These are phyloP conservation scores for Glarea lozoyensis DNA, from an alignment of 495 filamentous ascomycete species.

Conservation along the genomic window DNA sequence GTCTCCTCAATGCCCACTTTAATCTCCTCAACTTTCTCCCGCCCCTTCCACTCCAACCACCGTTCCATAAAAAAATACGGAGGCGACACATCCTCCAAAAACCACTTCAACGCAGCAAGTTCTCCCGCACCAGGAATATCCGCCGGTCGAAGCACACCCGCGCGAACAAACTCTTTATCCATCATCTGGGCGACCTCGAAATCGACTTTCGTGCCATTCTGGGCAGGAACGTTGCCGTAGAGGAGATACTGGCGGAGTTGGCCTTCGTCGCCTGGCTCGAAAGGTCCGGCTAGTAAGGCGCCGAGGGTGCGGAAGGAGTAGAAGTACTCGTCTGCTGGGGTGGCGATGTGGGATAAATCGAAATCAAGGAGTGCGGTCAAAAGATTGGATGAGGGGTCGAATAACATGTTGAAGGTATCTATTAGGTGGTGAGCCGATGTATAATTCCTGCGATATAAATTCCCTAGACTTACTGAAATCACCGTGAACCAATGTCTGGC, in stretches of 20 bases:
- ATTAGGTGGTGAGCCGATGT: neutral
- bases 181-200: conserved; percentile 5
- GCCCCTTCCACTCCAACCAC: conserved; percentile 6
- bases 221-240: conserved; percentile 1
- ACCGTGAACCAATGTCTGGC: conserved; percentile 10
- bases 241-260: conserved; percentile 9
- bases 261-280: conserved; percentile 8
- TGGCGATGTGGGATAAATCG: conserved; percentile 12
- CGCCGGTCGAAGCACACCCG: conserved; percentile 9
- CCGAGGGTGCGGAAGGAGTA: conserved; percentile 9
- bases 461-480: conserved; percentile 8
- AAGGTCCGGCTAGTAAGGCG: conserved; percentile 6
- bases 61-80: conserved; percentile 14
- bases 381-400: conserved; percentile 5
- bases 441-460: too few relatives aligned
- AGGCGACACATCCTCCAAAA: conserved; percentile 10
- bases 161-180: conserved; percentile 8
- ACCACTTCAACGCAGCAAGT: conserved; percentile 14
- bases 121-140: conserved; percentile 12
- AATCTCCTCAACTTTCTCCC: conserved; percentile 9
- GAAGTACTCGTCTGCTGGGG: conserved; percentile 17
- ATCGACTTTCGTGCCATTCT: conserved; percentile 5
- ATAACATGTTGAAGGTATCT: conserved; percentile 13
- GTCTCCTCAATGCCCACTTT: conserved; percentile 4
- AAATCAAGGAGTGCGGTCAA: conserved; percentile 13